Evolutionary conservation across 306 rosid species (phyloP), one percentile per base, ranked within the genome.

Genomic region (Hippophae tibetana): DNA sequence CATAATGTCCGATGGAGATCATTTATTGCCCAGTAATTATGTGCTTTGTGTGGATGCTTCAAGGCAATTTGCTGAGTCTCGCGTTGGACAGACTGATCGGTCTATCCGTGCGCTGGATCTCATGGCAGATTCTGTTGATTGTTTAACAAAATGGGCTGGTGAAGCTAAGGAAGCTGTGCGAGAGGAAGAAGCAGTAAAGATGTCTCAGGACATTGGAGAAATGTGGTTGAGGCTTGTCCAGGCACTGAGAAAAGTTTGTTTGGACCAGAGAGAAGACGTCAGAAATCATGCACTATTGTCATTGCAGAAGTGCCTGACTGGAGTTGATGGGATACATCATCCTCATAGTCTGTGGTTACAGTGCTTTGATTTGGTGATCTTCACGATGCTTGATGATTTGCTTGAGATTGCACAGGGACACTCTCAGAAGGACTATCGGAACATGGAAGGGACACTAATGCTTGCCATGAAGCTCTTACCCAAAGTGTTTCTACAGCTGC

Each of bases 181-280:
- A 62, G 93, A 83, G 77, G 95, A 88, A 57, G 95, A 84, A 75
- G 74, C 74, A 49, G 55, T 74, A 48, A 88, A 78, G 63, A 68
- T 85, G 79, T 80, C 79, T 57, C 95, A 77, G 77, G 94, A 93
- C 66, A 80, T 93, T 41, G 95, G 94, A 66, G 99, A 93, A 63
- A 88, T 93, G 99, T 93, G 99, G 99, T 54, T 93, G 70, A 82
- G 89, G 79, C 82, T 86, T 52, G 88, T 82, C 66, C 99, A 93
- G 74, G 99, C 82, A 47, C 62, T 88, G 56, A 86, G 97, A 70
- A 93, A 93, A 72, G 86, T 93, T 49, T 86, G 99, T 76, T 79
- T 93, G 82, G 99, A 93, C 79, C 99, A 88, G 65, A 86, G 99
- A 70, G 97, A 93, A 69, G 99, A 88, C 61, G 97, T 93, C n/a